Base-by-base conservation (phyloP, 2,329 filamentous ascomycete species). In the Sporothrix sp. region DNA sequence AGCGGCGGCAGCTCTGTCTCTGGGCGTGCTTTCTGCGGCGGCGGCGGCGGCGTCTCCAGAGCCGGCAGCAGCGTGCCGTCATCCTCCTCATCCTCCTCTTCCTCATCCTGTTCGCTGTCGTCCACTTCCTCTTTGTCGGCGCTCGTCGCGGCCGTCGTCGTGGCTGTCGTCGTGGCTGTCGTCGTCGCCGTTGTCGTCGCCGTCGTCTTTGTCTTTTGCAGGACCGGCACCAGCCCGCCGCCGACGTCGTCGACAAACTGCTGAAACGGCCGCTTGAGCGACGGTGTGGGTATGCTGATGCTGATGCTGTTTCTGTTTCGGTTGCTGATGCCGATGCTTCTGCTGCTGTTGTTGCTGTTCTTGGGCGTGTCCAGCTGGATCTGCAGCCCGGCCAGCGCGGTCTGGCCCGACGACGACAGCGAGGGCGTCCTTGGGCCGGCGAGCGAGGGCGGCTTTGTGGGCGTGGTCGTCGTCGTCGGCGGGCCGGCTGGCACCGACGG, bases 291-390 rank as follows among this genome's bases (percentile, higher is more conserved):
- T n/a, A n/a, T n/a, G n/a, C n/a, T n/a, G n/a, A n/a, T n/a, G n/a
- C n/a, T n/a, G 50, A 14, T 52, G 54, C 42, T 51, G 52, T n/a
- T 48, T 35, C 9, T 45, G n/a, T n/a, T n/a, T n/a, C n/a, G n/a
- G n/a, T n/a, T n/a, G n/a, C n/a, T n/a, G n/a, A n/a, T n/a, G n/a
- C n/a, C n/a, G n/a, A n/a, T n/a, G n/a, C n/a, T n/a, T n/a, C n/a
- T n/a, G n/a, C n/a, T n/a, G n/a, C 38, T 1, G 39, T 2, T 10
- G 25, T 40, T 6, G 27, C 42, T 14, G 36, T 21, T 28, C 32
- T 32, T 21, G 6, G 16, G 27, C n/a, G 33, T 18, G 27, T 48
- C 46, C 7, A 48, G 46, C 27, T 48, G 46, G 46, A 48, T 32
- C 45, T 48, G 45, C 10, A 48, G 25, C 1, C 45, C 36, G 1